These are phyloP conservation scores for Trichoderma sp. DNA, from an alignment of 2,329 filamentous ascomycete genomes.

Conservation along the genomic window DNA sequence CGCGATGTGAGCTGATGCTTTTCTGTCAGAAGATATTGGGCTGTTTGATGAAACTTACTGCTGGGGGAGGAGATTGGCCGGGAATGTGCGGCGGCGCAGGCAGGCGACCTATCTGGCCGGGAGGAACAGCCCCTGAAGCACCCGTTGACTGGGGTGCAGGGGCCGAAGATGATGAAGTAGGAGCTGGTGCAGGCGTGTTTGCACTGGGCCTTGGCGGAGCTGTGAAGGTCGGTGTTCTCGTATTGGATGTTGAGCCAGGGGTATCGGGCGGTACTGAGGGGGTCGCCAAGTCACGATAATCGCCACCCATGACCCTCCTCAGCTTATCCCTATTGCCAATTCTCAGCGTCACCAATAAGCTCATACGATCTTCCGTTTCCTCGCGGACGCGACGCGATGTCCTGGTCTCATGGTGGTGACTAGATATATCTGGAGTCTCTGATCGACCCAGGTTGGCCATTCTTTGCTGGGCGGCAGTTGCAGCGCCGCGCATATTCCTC, in stretches of 20 bases:
- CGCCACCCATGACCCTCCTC: constrained; percentile 64
- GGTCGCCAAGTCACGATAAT: constrained; percentile 46
- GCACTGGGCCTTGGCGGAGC: constrained; percentile 41
- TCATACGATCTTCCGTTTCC: constrained; percentile 75
- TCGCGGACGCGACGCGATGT: constrained; percentile 70
- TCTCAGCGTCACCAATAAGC: constrained; percentile 73
- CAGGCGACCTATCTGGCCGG: constrained; percentile 66
- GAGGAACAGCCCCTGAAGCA: constrained; percentile 46
- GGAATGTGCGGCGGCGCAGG: constrained; percentile 66
- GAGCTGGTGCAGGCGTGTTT: constrained; percentile 45
- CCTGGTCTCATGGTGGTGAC: constrained; percentile 73
- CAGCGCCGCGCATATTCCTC: constrained; percentile 85
- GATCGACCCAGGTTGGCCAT: constrained; percentile 84
- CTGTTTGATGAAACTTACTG: constrained; percentile 56
- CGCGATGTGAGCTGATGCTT: constrained; percentile 30
- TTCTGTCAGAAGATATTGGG: background rate
- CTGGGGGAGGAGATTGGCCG: constrained; percentile 58
- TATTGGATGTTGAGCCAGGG: constrained; percentile 38
- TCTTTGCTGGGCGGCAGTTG: constrained; percentile 81
- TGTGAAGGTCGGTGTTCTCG: constrained; percentile 40
- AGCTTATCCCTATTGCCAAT: constrained; percentile 72
- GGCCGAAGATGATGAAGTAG: background rate
- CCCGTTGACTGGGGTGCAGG: constrained; percentile 45
- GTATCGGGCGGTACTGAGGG: constrained; percentile 43
- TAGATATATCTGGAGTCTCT: constrained; percentile 79